Percentiles rank a stretch among this genome's conserved stretches.
Conservation (phyloP, 257 asterid genomes). For the Gentiana straminea region DNA sequence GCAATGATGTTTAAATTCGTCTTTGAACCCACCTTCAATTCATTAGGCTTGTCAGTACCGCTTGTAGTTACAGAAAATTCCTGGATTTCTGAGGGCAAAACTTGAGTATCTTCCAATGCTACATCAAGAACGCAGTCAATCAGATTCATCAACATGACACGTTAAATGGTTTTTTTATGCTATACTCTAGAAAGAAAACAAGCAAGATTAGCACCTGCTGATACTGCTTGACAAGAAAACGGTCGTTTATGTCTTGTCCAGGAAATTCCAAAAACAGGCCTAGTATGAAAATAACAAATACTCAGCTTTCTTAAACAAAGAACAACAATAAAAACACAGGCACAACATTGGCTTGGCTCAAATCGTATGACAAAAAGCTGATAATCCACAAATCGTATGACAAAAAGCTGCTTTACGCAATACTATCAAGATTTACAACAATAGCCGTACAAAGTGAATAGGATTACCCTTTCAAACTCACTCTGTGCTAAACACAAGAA, state of each 20-base stretch:
- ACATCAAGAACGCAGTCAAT: conserved; percentile 6
- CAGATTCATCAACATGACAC: neutral
- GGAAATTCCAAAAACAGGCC: conserved; percentile 1
- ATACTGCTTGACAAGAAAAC: conserved; percentile 16
- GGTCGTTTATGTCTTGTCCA: conserved; percentile 15
- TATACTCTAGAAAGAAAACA: neutral
- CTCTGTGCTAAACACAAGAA: too few relatives aligned
- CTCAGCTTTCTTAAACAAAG: too few relatives aligned
- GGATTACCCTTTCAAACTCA: too few relatives aligned
- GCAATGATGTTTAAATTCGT: neutral
- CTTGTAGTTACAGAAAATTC: conserved; percentile 19
- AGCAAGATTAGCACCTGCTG: conserved; percentile 27
- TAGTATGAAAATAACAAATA: neutral
- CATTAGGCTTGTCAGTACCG: conserved; percentile 15
- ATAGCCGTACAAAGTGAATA: too few relatives aligned
- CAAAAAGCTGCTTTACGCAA: too few relatives aligned
- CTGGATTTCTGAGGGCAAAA: conserved; percentile 21
- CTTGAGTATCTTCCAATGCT: conserved; percentile 22
- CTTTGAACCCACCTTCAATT: conserved; percentile 26
- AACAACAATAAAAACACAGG: too few relatives aligned
- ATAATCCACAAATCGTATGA: too few relatives aligned
- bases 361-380: too few relatives aligned
- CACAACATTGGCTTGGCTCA: too few relatives aligned
- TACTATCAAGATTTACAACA: too few relatives aligned
- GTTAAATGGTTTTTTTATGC: neutral